These are phyloP conservation scores for Chalaropsis thielavioides DNA, from an alignment of 2,329 filamentous ascomycete genomes.

Conservation along the genomic window DNA sequence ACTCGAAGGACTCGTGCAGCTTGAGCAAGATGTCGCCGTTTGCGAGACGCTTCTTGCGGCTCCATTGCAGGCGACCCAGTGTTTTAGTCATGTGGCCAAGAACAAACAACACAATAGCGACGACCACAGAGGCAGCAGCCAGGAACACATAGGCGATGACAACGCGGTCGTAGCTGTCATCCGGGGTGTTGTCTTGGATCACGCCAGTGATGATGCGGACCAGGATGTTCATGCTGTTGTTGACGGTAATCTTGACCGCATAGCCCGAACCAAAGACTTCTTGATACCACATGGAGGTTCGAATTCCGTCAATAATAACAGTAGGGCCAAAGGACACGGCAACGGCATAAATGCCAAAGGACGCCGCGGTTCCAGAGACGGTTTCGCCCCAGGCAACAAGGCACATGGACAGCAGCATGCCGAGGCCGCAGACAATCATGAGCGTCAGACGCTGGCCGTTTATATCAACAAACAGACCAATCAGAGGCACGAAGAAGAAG, in stretches of 20 bases:
- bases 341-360: conserved; percentile 46
- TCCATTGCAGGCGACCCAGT: conserved; percentile 42
- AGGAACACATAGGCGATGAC: conserved; percentile 42
- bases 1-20: conserved; percentile 29
- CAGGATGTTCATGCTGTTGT: conserved; percentile 49
- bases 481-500: conserved; percentile 43
- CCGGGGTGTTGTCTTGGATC: conserved; percentile 39
- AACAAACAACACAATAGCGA: conserved; percentile 29
- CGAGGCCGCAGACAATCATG: conserved; percentile 36
- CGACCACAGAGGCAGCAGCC: conserved; percentile 33
- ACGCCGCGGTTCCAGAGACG: conserved; percentile 38
- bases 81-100: conserved; percentile 29
- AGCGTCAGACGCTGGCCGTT: conserved; percentile 41
- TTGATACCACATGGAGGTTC: conserved; percentile 45
- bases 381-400: conserved; percentile 38
- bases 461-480: conserved; percentile 43
- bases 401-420: conserved; percentile 38
- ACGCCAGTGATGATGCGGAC: conserved; percentile 42
- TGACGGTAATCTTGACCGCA: conserved; percentile 45
- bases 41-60: conserved; percentile 35
- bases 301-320: conserved; percentile 44
- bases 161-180: conserved; percentile 41
- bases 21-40: conserved; percentile 32
- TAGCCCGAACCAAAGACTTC: conserved; percentile 47
- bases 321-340: conserved; percentile 42